Conservation (phyloP, 441 rosid genomes). For the Gossypium trilobum region DNA sequence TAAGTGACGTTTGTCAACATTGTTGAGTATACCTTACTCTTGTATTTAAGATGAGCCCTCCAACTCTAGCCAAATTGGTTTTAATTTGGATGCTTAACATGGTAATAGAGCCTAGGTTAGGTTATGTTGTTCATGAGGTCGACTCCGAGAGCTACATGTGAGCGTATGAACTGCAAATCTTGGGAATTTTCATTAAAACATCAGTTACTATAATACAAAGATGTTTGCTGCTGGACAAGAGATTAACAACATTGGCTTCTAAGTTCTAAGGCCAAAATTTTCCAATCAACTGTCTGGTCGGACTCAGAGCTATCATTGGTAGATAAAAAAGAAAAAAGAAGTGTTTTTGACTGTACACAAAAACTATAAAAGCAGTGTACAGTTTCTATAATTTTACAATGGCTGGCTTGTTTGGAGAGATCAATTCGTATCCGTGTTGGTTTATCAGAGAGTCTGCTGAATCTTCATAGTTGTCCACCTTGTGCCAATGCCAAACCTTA, state of each 20-base stretch:
- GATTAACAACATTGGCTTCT: neutral
- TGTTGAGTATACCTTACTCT: too few species aligned
- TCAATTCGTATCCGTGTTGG: slow-evolving; percentile 20
- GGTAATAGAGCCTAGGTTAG: neutral
- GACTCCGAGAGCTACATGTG: too few species aligned
- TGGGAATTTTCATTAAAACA: slow-evolving; percentile 14
- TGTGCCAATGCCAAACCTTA: slow-evolving; percentile 9
- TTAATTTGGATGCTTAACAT: neutral
- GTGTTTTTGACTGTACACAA: slow-evolving; percentile 37
- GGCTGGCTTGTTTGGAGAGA: slow-evolving; percentile 22
- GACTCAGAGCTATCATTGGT: neutral
- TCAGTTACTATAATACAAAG: slow-evolving; percentile 4
- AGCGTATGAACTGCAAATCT: neutral
- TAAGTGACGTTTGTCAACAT: too few species aligned
- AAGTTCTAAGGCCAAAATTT: neutral
- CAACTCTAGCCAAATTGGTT: neutral
- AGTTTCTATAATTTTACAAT: slow-evolving; percentile 25
- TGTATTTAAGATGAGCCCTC: too few species aligned
- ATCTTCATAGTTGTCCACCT: neutral
- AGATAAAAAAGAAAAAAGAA: neutral
- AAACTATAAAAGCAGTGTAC: slow-evolving; percentile 24
- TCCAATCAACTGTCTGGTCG: neutral
- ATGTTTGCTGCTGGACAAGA: neutral
- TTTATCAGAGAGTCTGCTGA: slow-evolving; percentile 24
- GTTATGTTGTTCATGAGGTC: neutral